phyloP scores from a whole-genome alignment of 768 basidiomycete genomes.

The Kwoniella botswanensis region DNA sequence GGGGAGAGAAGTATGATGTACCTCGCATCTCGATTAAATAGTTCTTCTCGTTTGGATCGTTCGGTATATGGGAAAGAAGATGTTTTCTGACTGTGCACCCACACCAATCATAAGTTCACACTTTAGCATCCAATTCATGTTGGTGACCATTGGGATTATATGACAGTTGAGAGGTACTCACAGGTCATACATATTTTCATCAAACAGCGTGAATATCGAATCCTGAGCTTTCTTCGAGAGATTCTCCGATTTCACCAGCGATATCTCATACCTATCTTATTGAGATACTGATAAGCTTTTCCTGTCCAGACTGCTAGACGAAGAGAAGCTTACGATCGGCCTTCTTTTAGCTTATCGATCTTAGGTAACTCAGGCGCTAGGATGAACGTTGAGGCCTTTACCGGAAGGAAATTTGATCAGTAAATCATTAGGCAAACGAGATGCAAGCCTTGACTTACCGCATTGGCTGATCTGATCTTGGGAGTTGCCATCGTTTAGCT shows the following conservation, averaged over 20 bases:
- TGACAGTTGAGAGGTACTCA: constrained; percentile 1
- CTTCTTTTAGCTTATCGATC: background rate
- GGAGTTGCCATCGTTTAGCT: constrained; percentile 18
- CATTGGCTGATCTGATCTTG: constrained; percentile 19
- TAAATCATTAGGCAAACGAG: background rate
- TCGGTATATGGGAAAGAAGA: constrained; percentile 30
- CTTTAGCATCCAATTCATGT: background rate
- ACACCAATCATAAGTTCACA: too few species aligned
- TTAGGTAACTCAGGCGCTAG: constrained; percentile 20
- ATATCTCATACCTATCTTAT: constrained; percentile 13
- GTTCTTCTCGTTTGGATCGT: constrained; percentile 39
- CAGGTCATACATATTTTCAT: constrained; percentile 34
- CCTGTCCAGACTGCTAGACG: background rate
- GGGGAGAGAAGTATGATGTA: constrained; percentile 29
- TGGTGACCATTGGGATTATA: background rate
- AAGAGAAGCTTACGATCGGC: background rate
- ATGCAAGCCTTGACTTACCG: constrained; percentile 9
- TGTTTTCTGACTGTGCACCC: background rate
- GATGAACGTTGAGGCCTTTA: constrained; percentile 20
- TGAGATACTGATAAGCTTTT: background rate
- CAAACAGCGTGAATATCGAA: constrained; percentile 27
- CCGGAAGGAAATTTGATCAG: background rate
- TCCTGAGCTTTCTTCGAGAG: constrained; percentile 6
- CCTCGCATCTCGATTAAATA: constrained; percentile 38
- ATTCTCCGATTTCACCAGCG: constrained; percentile 10